Base-by-base conservation (phyloP, 2,329 filamentous ascomycete genomes). In the Corinectria fuckeliana region DNA sequence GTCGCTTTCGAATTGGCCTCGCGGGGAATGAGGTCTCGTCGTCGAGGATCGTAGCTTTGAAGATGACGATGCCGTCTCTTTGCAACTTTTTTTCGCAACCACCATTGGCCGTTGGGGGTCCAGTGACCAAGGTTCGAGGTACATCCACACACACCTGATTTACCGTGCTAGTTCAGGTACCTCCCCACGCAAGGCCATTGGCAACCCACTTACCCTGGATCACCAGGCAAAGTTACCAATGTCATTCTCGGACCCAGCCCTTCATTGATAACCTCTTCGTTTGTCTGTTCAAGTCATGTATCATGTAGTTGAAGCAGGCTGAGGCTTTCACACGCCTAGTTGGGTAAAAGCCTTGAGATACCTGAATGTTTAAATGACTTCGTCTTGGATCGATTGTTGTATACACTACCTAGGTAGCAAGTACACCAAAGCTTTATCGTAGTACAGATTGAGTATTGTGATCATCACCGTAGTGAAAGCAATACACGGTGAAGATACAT, bases 21-120 rank as follows among this genome's bases (percentile, higher is more conserved):
- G n/a, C 28, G 8, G 11, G 32, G 5, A 41, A 18, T 23, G 44
- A 34, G 36, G 32, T 50, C 51, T 50, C 32, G 41, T 50, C 5
- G 52, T 56, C 23, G 26, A 47, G 14, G 23, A 21, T 50, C 41
- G 32, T 42, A 23, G 23, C n/a, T 28, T 26, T 34, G 47, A 14
- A 14, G 41, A 30, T 20, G 11, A 28, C 23, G 30, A 49, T 49
- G 47, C 18, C 48, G 52, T 34, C 32, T 50, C 14, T 39, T 16
- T 28, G 11, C 23, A 49, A 56, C 51, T 60, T 60, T 60, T 60
- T 60, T 34, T 28, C 11, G 21, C 20, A 14, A 6, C 25, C 21
- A 10, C 20, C 25, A 54, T 54, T 54, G 45, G 50, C n/a, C 23
- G n/a, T n/a, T n/a, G n/a, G 50, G 32, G n/a, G 14, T 45, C 41